Evolutionary conservation across 306 rosid species (phyloP).

Genomic region (Lathyrus aphaca): DNA sequence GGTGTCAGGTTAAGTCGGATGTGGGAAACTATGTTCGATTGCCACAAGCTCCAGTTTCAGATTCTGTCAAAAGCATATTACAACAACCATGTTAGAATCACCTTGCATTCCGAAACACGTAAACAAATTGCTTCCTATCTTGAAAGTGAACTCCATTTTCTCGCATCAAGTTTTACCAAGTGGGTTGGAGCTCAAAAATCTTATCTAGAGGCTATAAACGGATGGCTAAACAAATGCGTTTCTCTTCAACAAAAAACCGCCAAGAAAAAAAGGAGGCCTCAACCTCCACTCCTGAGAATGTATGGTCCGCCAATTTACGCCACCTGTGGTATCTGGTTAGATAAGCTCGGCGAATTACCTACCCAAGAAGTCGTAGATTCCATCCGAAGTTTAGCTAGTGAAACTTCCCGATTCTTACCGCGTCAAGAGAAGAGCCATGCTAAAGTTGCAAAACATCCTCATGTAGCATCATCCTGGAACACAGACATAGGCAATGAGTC

Average conservation of each 20-base stretch:
- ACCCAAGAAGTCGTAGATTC: conserved; percentile 60
- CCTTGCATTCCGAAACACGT: conserved; percentile 59
- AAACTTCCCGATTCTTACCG: conserved; percentile 65
- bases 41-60: conserved; percentile 78
- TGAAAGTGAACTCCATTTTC: conserved; percentile 59
- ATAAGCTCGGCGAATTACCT: conserved; percentile 45
- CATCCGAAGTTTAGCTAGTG: conserved; percentile 56
- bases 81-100: conserved; percentile 51
- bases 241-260: conserved; percentile 48
- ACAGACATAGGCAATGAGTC: conserved; percentile 51
- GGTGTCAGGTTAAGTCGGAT: conserved; percentile 78
- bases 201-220: conserved; percentile 65
- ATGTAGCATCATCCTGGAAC: conserved; percentile 49
- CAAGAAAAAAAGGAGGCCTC: conserved; percentile 57
- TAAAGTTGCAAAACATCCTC: conserved; percentile 47
- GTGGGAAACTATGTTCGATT: conserved; percentile 91
- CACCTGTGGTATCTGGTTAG: conserved; percentile 71
- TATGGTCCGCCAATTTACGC: conserved; percentile 82
- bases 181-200: conserved; percentile 80
- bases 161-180: conserved; percentile 67
- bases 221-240: conserved; percentile 83
- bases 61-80: conserved; percentile 56
- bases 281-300: conserved; percentile 28
- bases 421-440: conserved; percentile 67
- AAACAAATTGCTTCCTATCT: conserved; percentile 65